Conservation (phyloP, 495 filamentous ascomycete species). For the Penicillium taxi region DNA sequence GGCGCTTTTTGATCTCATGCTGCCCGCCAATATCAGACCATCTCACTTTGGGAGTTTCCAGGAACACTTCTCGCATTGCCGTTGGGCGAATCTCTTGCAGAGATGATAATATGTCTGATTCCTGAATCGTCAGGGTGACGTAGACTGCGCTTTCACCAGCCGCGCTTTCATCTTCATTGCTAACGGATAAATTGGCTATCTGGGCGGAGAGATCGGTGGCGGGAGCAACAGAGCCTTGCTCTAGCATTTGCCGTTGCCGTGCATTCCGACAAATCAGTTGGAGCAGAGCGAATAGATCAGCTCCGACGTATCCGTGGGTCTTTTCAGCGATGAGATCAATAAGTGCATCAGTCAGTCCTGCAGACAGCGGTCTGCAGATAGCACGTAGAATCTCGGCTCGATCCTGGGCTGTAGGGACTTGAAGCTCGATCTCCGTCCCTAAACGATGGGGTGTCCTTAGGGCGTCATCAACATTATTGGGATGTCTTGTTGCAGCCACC, state of each 20-base stretch:
- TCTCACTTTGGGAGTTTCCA: constrained; percentile 76
- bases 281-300: constrained; percentile 49
- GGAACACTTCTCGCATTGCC: constrained; percentile 82
- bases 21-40: constrained; percentile 93
- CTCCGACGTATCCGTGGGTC: constrained; percentile 63
- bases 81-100: constrained; percentile 60
- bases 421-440: constrained; percentile 65
- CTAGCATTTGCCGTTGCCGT: constrained; percentile 24
- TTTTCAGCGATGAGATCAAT: constrained; percentile 46
- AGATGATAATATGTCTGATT: constrained; percentile 48
- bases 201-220: neutral
- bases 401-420: constrained; percentile 65
- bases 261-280: constrained; percentile 40
- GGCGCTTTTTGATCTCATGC: constrained; percentile 63
- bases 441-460: constrained; percentile 62
- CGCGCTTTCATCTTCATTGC: neutral
- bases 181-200: neutral
- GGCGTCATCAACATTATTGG: constrained; percentile 64
- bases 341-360: constrained; percentile 23
- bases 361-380: constrained; percentile 28
- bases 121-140: constrained; percentile 26
- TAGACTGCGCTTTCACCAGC: constrained; percentile 5
- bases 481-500: constrained; percentile 63
- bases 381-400: constrained; percentile 64
- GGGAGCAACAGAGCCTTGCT: constrained; percentile 1